Conservation (phyloP, 1,139 yeast genomes). For the Nadsonia starkeyi-henricii region DNA sequence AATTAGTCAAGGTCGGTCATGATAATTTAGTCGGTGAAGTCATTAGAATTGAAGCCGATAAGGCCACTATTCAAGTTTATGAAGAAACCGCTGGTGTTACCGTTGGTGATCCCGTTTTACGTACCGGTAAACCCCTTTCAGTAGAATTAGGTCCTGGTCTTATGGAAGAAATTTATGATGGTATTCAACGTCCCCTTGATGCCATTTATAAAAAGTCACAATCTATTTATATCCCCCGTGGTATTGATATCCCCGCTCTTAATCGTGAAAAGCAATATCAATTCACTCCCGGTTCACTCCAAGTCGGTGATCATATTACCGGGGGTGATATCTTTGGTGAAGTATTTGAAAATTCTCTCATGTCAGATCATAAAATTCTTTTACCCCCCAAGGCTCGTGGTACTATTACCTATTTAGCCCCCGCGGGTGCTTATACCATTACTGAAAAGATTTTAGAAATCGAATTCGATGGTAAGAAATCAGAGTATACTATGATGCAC, state of each 20-base stretch:
- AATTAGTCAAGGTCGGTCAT: constrained; percentile 90
- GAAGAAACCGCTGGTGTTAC: constrained; percentile 99
- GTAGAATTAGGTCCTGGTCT: constrained; percentile 98
- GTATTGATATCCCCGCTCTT: constrained; percentile 91
- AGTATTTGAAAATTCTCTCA: constrained; percentile 81
- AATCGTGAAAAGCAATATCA: constrained; percentile 72
- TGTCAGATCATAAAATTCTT: constrained; percentile 83
- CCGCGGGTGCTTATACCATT: constrained; percentile 78
- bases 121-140: constrained; percentile 95
- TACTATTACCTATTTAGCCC: constrained; percentile 81
- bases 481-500: constrained; percentile 84
- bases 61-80: constrained; percentile 95
- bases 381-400: constrained; percentile 98
- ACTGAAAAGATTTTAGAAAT: constrained; percentile 84
- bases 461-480: constrained; percentile 81
- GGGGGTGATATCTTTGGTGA: constrained; percentile 97
- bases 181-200: constrained; percentile 96
- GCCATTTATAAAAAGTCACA: constrained; percentile 77
- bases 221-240: constrained; percentile 95
- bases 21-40: constrained; percentile 96
- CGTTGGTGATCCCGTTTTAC: constrained; percentile 94
- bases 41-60: constrained; percentile 89
- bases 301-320: constrained; percentile 92
- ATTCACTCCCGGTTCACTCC: constrained; percentile 63
- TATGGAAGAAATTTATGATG: constrained; percentile 97